Base-by-base conservation (phyloP, 2,329 filamentous ascomycete species). In the Aspergillus persii region DNA sequence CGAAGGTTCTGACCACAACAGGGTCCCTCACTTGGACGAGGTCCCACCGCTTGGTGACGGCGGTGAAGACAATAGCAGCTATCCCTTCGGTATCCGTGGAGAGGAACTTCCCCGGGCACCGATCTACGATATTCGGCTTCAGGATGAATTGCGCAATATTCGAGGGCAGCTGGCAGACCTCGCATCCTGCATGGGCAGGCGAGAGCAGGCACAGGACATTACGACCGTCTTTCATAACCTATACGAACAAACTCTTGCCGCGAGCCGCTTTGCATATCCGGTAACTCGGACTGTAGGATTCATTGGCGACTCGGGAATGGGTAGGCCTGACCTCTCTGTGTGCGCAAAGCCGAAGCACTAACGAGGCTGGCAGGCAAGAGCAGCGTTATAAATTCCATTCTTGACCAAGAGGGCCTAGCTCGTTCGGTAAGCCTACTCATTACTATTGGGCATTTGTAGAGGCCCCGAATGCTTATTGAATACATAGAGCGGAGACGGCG, bases 121-220 rank as follows among this genome's bases (percentile, higher is more conserved):
- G 11, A 62, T 66, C n/a, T 68, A 68, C 44, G 53, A 66, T 29
- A n/a, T 8, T 30, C 33, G 47, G 1, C 53, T 66, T n/a, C 59
- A 66, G 48, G 46, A 58, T 54, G 58, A 47, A 18, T 27, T 66
- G 49, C 50, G 57, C 23, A 23, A 49, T 12, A 53, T 66, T 23
- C 58, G 50, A 49, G 27, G 12, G 26, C 36, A 54, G 15, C 48
- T 66, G 1, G 36, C 54, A 18, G 27, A 36, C 26, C 54, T 66
- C 8, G 31, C 52, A 7, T 8, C 51, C 5, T 15, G 15, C 2
- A 61, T 66, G 56, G 11, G 46, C 8, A 3, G 12, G 18, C 51
- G 36, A 11, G 39, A 51, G 9, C 54, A 61, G 11, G 41, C 30
- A 8, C 48, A 50, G 8, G 56, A 63, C 31, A 8, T n/a, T 5